Base-by-base conservation (phyloP, 1,139 yeast species). In the Debaryomyces sp. region DNA sequence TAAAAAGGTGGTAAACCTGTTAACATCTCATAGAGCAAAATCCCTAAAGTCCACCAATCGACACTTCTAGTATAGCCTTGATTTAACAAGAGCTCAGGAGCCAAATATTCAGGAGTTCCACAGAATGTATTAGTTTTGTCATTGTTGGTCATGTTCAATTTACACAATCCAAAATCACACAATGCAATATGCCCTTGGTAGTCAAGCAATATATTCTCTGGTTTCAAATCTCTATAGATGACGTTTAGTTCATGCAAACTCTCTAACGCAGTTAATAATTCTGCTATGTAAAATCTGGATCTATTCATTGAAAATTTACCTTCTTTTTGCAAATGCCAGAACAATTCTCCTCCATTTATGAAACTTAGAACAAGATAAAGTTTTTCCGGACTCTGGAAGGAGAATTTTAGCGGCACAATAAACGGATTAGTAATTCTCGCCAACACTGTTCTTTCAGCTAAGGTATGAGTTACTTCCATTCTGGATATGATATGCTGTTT, bases 31-130 rank as follows among this genome's bases (percentile, higher is more conserved):
- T 89, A 94, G 41, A 94, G 76, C 45, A 94, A 77, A 34, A 94
- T 94, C 33, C 99, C 99, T 55, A 94, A 76, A 1, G 98, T 94
- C 99, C 99, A 94, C 85, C 96, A 94, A 70, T 94, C 99, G 35
- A 94, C 98, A 60, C 89, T 86, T 66, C 96, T 83, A 6, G 98
- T 91, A 68, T 94, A 94, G 2, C 98, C 98, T 65, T 89, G 91
- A 54, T 94, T 96, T 54, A 92, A 75, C 50, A 94, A 73, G 50
- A 94, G 80, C 67, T 94, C 99, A 0, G 99, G 99, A 1, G 98
- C 98, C 57, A 94, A 76, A 68, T 94, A 94, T 54, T 92, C 97
- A 0, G 97, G 97, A 0, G 98, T 92, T 42, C 98, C 98, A 70
- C 98, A 92, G 63, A 92, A 92, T 0, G 99, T 94, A 61, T 87